These are phyloP conservation scores for Quillaja saponaria DNA, from an alignment of 306 rosid species.

Conservation along the genomic window DNA sequence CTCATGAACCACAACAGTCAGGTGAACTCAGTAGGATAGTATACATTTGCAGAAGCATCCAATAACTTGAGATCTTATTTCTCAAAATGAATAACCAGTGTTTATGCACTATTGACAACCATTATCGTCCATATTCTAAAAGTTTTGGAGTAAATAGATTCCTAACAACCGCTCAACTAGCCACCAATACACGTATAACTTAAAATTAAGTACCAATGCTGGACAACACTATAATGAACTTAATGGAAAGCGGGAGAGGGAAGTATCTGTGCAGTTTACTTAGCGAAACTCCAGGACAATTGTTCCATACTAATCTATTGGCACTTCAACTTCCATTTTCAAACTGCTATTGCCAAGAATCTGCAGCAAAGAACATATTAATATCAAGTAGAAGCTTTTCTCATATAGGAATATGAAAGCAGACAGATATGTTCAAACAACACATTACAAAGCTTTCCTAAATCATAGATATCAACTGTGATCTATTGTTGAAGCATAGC, in stretches of 20 bases:
- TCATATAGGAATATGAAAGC: conserved; percentile 35
- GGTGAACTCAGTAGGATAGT: too few relatives aligned
- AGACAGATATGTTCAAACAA: conserved; percentile 57
- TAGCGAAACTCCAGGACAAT: conserved; percentile 17
- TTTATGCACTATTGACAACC: conserved; percentile 13
- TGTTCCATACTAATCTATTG: conserved; percentile 50
- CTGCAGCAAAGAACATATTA: conserved; percentile 40
- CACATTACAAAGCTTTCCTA: conserved; percentile 47
- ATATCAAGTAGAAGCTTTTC: conserved; percentile 8
- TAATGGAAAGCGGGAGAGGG: conserved; percentile 9
- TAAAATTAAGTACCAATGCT: too few relatives aligned
- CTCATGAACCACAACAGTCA: too few relatives aligned
- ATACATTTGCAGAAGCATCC: too few relatives aligned
- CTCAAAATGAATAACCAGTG: conserved; percentile 7
- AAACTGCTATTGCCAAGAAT: conserved; percentile 58
- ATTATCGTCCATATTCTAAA: conserved; percentile 10
- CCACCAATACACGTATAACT: conserved; percentile 17
- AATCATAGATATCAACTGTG: conserved; percentile 56
- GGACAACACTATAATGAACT: too few relatives aligned
- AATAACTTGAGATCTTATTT: conserved; percentile 21
- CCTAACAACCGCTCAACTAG: conserved; percentile 9
- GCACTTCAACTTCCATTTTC: conserved; percentile 87
- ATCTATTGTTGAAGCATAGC: not conserved
- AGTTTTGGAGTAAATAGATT: conserved; percentile 9
- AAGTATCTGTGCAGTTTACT: not conserved